Percentiles rank a stretch among this genome's conserved stretches.
Conservation (phyloP, 1,284 basidiomycete genomes). For the Cutaneotrichosporon spelunceum region DNA sequence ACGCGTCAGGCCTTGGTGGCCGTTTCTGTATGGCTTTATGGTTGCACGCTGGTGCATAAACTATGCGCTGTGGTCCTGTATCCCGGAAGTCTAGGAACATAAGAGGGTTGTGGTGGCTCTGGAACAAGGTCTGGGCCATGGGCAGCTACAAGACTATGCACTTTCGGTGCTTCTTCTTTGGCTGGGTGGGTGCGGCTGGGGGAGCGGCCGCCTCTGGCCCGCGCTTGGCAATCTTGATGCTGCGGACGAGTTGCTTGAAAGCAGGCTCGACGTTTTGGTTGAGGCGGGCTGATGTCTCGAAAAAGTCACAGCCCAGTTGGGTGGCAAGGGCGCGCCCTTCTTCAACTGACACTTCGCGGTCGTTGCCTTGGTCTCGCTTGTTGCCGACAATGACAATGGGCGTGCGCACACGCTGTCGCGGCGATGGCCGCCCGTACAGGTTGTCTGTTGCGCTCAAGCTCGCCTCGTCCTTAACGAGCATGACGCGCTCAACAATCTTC, state of each 20-base stretch:
- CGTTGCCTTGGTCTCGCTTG: constrained; percentile 73
- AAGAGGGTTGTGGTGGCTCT: not conserved
- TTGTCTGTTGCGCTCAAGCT: constrained; percentile 34
- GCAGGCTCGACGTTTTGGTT: constrained; percentile 91
- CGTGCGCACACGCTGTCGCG: constrained; percentile 21
- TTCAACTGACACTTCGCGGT: constrained; percentile 80
- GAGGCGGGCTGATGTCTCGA: constrained; percentile 94
- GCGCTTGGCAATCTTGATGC: constrained; percentile 58
- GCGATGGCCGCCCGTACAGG: constrained; percentile 1
- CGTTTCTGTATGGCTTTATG: not conserved
- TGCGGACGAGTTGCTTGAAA: constrained; percentile 85
- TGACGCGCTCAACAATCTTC: constrained; percentile 91
- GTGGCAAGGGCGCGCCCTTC: constrained; percentile 83
- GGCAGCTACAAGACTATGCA: constrained; percentile 50
- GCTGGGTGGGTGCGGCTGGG: constrained; percentile 14
- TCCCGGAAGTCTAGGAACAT: constrained; percentile 8
- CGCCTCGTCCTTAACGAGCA: constrained; percentile 82
- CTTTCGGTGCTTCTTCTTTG: constrained; percentile 45
- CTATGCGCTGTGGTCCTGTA: constrained; percentile 5
- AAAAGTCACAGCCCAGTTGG: constrained; percentile 87
- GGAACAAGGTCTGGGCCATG: not conserved
- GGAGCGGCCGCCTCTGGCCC: constrained; percentile 21
- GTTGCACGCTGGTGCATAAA: constrained; percentile 2
- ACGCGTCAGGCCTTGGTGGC: not conserved
- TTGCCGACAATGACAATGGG: constrained; percentile 79